Base-by-base conservation (phyloP, 495 filamentous ascomycete species). In the Neurospora terricola region DNA sequence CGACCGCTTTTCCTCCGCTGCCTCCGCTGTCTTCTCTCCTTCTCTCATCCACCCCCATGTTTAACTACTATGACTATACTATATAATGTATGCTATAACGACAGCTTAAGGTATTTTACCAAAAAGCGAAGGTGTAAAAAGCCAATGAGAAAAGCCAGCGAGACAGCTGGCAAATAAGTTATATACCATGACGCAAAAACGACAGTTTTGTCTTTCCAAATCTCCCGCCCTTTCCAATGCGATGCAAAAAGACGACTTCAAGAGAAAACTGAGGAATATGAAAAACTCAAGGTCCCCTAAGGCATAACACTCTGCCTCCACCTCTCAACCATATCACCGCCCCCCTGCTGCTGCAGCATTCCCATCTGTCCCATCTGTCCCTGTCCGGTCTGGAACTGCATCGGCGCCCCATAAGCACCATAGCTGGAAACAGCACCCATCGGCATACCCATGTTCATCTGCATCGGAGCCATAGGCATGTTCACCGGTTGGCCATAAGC, bases 241-340 rank as follows among this genome's bases (percentile, higher is more conserved):
- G 2, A 34, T 34, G 30, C 30, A 34, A 34, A n/a, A n/a, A n/a
- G n/a, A n/a, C n/a, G n/a, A n/a, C n/a, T 30, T 30, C 27, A 30
- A 30, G 27, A 30, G 27, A 30, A 30, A 30, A 30, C 27, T n/a
- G n/a, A n/a, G n/a, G 2, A 30, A 30, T 2, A 30, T 1, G 27
- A 30, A 30, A 30, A 30, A 42, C 7, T 18, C 11, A 38, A 38
- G 11, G 4, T 38, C 3, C 4, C 11, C 69, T 23, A 88, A 74
- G 87, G 86, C 85, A 87, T 85, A 70, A 98, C 88, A 76, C 93
- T 92, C 82, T 93, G 90, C 77, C 95, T 88, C 95, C 95, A 98
- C 73, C 91, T 87, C 82, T 98, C 94, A 77, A 98, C 94, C 83
- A 92, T 88, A 71, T 92, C 92, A 77, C 89, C 71, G 62, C 39